Conservation (phyloP, 179 eudicot genomes). For the Monotropa hypopitys region DNA sequence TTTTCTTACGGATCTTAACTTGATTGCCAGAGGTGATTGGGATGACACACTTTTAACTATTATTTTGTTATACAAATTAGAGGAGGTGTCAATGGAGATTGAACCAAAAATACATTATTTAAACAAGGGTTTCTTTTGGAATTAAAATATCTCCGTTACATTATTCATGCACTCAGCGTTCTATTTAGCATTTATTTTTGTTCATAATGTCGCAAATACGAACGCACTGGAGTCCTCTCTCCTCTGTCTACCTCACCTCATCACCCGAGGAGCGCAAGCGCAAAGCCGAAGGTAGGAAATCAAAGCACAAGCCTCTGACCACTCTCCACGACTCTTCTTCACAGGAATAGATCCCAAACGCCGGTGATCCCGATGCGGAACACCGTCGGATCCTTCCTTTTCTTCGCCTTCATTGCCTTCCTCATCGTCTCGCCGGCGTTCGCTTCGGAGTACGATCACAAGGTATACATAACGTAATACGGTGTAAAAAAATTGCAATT, state of each 20-base stretch:
- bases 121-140: too few relatives aligned
- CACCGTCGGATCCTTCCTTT: slow-evolving; percentile 29
- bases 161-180: not conserved
- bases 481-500: not conserved
- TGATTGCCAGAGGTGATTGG: too few relatives aligned
- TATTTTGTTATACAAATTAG: too few relatives aligned
- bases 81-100: too few relatives aligned
- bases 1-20: too few relatives aligned
- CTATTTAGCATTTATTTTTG: not conserved
- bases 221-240: too few relatives aligned
- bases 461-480: slow-evolving; percentile 17
- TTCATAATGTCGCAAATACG: not conserved
- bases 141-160: not conserved
- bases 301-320: not conserved
- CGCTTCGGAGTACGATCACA: slow-evolving; percentile 69
- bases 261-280: not conserved
- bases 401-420: slow-evolving; percentile 25
- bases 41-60: too few relatives aligned
- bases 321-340: slow-evolving; percentile 3
- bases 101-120: too few relatives aligned
- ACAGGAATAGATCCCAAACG: not conserved
- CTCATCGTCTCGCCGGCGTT: slow-evolving; percentile 28
- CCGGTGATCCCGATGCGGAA: slow-evolving; percentile 29
- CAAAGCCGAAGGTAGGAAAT: not conserved
- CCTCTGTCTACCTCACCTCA: not conserved